phyloP scores from a whole-genome alignment of 2,329 filamentous ascomycete genomes.

The Curvularia eragrostidis region DNA sequence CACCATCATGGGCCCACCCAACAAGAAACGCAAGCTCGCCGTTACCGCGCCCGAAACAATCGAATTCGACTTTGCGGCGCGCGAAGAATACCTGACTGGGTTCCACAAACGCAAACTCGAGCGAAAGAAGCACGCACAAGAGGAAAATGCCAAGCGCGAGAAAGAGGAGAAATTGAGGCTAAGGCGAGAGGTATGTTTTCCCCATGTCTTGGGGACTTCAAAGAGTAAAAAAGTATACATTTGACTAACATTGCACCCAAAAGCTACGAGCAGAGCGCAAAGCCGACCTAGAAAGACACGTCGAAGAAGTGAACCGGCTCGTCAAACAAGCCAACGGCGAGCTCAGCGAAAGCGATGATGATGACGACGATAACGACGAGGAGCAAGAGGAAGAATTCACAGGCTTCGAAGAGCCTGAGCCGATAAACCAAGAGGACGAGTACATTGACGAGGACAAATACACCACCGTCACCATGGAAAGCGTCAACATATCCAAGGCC shows the following conservation, averaged over 20 bases:
- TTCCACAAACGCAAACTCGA: constrained; percentile 96
- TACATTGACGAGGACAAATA: constrained; percentile 97
- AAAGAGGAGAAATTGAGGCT: constrained; percentile 76
- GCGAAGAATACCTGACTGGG: constrained; percentile 88
- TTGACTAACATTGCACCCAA: constrained; percentile 6
- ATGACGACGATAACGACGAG: constrained; percentile 51
- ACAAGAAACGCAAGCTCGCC: constrained; percentile 45
- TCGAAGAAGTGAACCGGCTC: constrained; percentile 75
- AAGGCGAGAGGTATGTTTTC: constrained; percentile 71
- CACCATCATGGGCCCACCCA: constrained; percentile 25
- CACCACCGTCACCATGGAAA: constrained; percentile 92
- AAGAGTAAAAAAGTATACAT: neutral
- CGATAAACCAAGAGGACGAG: constrained; percentile 82
- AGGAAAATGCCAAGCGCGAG: constrained; percentile 77
- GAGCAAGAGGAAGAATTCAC: constrained; percentile 66
- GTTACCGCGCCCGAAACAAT: constrained; percentile 74
- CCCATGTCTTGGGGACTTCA: neutral
- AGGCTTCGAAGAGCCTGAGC: constrained; percentile 57
- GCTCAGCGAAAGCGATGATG: constrained; percentile 24
- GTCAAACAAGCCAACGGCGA: constrained; percentile 66
- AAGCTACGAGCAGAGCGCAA: constrained; percentile 86
- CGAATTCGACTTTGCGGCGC: constrained; percentile 78
- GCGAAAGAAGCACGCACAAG: constrained; percentile 83
- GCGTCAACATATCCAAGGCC: constrained; percentile 78
- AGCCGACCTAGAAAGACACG: constrained; percentile 80